Evolutionary conservation across 2,329 filamentous ascomycete species (phyloP).

Genomic region (Colletotrichum sp.): DNA sequence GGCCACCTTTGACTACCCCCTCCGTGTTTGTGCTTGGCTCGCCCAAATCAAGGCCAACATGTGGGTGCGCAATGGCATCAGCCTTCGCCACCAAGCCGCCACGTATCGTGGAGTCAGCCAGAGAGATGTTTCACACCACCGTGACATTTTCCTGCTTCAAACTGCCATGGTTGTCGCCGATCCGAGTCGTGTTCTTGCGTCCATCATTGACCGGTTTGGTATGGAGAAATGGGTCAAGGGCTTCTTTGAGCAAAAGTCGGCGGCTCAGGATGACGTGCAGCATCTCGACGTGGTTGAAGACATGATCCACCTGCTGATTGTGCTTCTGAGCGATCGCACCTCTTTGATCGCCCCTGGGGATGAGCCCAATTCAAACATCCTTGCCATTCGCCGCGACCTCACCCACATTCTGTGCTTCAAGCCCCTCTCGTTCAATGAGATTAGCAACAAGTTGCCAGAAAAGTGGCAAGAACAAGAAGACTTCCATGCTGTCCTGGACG

Average conservation of each 20-base stretch:
- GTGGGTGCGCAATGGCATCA: conserved; percentile 98
- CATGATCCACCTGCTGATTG: conserved; percentile 91
- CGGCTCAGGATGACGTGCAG: conserved; percentile 84
- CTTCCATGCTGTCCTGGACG: conserved; percentile 82
- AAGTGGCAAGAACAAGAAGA: conserved; percentile 88
- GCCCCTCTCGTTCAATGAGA: conserved; percentile 91
- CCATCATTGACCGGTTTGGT: conserved; percentile 90
- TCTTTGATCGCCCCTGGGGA: conserved; percentile 74
- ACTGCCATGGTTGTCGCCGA: conserved; percentile 88
- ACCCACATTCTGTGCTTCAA: conserved; percentile 96
- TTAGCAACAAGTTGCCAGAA: conserved; percentile 85
- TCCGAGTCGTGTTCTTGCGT: conserved; percentile 81
- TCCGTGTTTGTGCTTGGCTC: conserved; percentile 94
- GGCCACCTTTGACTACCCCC: conserved; percentile 88
- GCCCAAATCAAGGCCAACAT: conserved; percentile 98
- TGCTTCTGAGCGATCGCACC: conserved; percentile 87
- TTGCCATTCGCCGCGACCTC: conserved; percentile 85
- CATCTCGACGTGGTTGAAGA: conserved; percentile 94
- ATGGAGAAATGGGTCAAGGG: conserved; percentile 88
- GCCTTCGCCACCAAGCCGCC: conserved; percentile 90
- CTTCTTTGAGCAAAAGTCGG: conserved; percentile 73
- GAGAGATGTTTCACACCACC: conserved; percentile 90
- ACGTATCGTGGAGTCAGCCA: conserved; percentile 91
- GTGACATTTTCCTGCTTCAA: conserved; percentile 93
- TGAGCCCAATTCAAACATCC: conserved; percentile 67